A percentile compares a stretch with the other conserved stretches of the same genome.
These are phyloP conservation scores for Sungouiella blattae DNA, from an alignment of 805 yeast species.

Conservation along the genomic window DNA sequence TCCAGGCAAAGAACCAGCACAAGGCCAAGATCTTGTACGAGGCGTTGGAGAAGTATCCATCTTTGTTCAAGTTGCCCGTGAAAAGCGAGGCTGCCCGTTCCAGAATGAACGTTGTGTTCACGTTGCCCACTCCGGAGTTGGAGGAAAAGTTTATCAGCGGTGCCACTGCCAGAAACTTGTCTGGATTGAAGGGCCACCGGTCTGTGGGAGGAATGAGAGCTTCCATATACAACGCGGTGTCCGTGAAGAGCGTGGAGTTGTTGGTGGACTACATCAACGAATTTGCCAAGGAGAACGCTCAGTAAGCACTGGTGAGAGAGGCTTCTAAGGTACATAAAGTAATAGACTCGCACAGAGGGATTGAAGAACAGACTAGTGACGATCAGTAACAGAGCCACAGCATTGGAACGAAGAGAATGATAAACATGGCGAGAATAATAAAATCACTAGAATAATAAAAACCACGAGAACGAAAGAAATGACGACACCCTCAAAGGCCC, in stretches of 20 bases:
- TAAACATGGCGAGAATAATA: too few species aligned
- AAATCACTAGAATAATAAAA: too few species aligned
- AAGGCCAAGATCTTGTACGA: slow-evolving; percentile 67
- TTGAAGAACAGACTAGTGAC: neutral
- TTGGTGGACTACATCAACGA: slow-evolving; percentile 55
- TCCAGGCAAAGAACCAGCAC: slow-evolving; percentile 50
- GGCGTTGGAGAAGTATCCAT: slow-evolving; percentile 63
- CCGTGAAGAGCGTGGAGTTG: slow-evolving; percentile 53
- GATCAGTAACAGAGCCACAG: too few species aligned
- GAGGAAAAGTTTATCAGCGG: slow-evolving; percentile 69
- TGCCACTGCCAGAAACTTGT: slow-evolving; percentile 57
- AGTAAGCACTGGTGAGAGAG: neutral
- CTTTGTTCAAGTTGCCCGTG: slow-evolving; percentile 65
- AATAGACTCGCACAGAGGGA: neutral
- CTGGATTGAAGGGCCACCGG: slow-evolving; percentile 92
- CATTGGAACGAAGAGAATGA: neutral
- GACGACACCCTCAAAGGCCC: neutral
- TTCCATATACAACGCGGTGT: slow-evolving; percentile 85
- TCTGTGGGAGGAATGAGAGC: slow-evolving; percentile 97
- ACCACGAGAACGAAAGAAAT: too few species aligned
- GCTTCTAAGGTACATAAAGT: too few species aligned
- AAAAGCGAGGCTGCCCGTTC: slow-evolving; percentile 58
- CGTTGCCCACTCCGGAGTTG: slow-evolving; percentile 56
- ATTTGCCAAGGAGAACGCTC: slow-evolving; percentile 46
- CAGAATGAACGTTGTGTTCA: slow-evolving; percentile 91